Base-by-base conservation (phyloP, 2,329 filamentous ascomycete genomes). In the Gaeumannomyces tritici region DNA sequence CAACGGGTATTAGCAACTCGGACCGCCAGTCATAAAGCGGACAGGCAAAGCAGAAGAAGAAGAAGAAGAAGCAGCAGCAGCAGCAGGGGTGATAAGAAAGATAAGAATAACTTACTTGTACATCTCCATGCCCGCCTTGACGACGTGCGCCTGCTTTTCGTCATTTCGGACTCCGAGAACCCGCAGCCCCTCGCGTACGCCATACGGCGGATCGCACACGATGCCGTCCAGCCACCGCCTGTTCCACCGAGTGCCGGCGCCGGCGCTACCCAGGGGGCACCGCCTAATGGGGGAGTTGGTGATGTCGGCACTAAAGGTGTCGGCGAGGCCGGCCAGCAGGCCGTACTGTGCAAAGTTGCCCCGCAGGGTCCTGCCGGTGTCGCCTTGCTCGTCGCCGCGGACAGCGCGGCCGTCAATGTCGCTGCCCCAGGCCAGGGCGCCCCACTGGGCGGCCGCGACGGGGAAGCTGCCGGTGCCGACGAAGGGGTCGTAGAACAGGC, bases 391-490 rank as follows among this genome's bases (percentile, higher is more conserved):
- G 63, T 86, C 83, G 1, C 93, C 93, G 56, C 93, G 83, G 61
- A 98, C 91, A 67, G 89, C 92, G 21, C 95, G 84, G 1, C 92
- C 92, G 72, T 99, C 95, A 64, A 99, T 96, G 74, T 99, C 95
- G 68, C 90, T 93, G 6, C 95, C 95, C 71, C 91, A 88, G 0
- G 88, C 86, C 18, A 89, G 73, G 1, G 93, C 91, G 1, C 95
- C 95, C 69, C 96, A 97, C 74, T 96, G 89, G 1, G 93, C 89
- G 68, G 90, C 93, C 0, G 95, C 91, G 28, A 99, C 79, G 1
- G 91, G 89, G 70, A 99, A 98, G 62, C 91, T 93, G 6, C 93
- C 95, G 0, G 95, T 98, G 5, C 95, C 95, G 64, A 95, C 92
- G 71, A 99, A 99, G 0, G 95, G 95, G 69, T 99, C 95, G 70